A percentile compares a stretch with the other conserved stretches of the same genome.
These are phyloP conservation scores for Globisporangium paddicum DNA, from an alignment of 352 stramenopile species.

Conservation along the genomic window DNA sequence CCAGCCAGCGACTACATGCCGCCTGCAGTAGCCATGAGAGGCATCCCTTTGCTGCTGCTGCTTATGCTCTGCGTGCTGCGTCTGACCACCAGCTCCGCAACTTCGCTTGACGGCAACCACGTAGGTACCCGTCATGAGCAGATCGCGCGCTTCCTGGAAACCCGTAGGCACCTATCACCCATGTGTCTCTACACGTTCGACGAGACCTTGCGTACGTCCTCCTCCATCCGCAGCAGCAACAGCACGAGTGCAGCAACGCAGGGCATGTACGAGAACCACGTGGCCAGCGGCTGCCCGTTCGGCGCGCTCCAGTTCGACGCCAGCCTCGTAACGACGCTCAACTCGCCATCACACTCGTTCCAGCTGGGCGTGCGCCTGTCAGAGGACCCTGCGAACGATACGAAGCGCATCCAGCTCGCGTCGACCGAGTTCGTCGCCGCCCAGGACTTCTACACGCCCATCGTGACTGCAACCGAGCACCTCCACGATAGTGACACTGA, in stretches of 20 bases:
- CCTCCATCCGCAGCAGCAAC: not conserved
- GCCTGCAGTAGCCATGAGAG: not conserved
- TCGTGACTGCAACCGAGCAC: constrained; percentile 12
- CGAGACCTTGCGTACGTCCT: not conserved
- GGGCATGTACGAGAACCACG: constrained; percentile 19
- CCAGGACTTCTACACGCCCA: constrained; percentile 42
- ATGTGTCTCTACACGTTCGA: constrained; percentile 46
- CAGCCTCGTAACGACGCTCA: constrained; percentile 23
- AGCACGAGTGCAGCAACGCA: not conserved
- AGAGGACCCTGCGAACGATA: constrained; percentile 21
- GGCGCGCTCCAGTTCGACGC: constrained; percentile 49
- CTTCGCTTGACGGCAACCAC: not conserved
- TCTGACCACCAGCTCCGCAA: not conserved
- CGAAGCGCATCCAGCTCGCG: constrained; percentile 41
- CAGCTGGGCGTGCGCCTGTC: constrained; percentile 45
- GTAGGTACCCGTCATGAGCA: not conserved
- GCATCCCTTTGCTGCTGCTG: not conserved
- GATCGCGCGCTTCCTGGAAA: constrained; percentile 19
- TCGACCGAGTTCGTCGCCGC: constrained; percentile 43
- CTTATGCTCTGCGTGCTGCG: not conserved
- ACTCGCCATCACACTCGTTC: constrained; percentile 17
- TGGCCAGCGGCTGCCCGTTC: constrained; percentile 41
- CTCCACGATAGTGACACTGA: not conserved
- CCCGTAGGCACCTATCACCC: constrained; percentile 8
- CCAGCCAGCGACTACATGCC: too few relatives aligned